phyloP scores from a whole-genome alignment of 2,329 filamentous ascomycete species.

The Colletotrichum phormii region DNA sequence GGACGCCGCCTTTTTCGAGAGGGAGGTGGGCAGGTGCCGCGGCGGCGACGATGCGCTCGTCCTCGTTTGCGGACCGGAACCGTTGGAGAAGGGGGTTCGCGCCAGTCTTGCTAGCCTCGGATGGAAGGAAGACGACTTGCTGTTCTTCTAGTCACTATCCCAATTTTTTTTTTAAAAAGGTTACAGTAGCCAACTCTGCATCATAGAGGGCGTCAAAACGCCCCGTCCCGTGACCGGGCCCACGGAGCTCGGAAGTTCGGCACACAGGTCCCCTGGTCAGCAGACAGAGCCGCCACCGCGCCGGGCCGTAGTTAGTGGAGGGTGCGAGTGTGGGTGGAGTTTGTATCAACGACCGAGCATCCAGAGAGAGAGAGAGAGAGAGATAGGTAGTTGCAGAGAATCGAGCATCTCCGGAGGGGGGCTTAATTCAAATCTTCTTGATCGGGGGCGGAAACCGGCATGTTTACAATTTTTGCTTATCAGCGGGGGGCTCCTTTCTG shows the following conservation, averaged over 20 bases:
- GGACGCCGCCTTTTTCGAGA: conserved; percentile 69
- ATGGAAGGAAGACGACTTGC: conserved; percentile 77
- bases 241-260: conserved; percentile 20
- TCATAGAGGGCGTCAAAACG: not conserved
- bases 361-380: not conserved
- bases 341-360: not conserved
- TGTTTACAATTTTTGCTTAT: not conserved
- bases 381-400: not conserved
- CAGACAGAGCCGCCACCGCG: conserved; percentile 10
- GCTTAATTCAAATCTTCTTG: too few species aligned
- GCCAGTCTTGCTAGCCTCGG: conserved; percentile 67
- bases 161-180: too few species aligned
- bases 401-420: conserved; percentile 24
- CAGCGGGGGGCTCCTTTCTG: not conserved
- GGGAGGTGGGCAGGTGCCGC: conserved; percentile 61
- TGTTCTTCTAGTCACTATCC: conserved; percentile 75
- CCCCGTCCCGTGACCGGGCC: not conserved
- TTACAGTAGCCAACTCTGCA: too few species aligned
- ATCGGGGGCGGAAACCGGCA: too few species aligned
- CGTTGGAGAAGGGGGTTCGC: conserved; percentile 77
- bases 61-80: conserved; percentile 82
- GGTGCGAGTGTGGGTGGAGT: too few species aligned
- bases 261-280: conserved; percentile 1
- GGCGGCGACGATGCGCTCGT: conserved; percentile 65
- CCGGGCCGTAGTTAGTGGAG: conserved; percentile 27